Evolutionary conservation across 805 yeast species (phyloP), one percentile per base, ranked within the genome.

Genomic region (Yarrowia divulgata): DNA sequence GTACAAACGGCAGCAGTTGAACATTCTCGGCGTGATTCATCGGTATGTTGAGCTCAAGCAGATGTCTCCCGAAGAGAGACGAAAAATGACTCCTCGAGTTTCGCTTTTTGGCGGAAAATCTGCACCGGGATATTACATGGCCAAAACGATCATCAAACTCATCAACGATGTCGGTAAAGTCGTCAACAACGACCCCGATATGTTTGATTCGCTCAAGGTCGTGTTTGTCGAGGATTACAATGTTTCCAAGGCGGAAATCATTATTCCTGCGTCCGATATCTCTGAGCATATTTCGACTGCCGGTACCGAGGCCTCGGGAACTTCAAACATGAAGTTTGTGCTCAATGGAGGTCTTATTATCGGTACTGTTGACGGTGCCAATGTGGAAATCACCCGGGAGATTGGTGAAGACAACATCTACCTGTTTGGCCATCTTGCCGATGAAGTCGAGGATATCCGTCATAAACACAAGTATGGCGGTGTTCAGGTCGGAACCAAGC

Each of bases 81-180:
- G 78, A 71, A 85, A 86, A 75, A 87, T 84, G 78, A 85, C 87
- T 70, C 88, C 97, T 70, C 90, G 89, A 76, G 95, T 90, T 69
- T 85, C 88, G 52, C 85, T 93, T 71, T 88, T 93, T 79, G 98
- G 98, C 73, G 98, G 98, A 77, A 93, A 93, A 80, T 90, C 96
- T 70, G 98, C 98, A 12, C 98, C 98, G n/a, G 98, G 98, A 73
- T 93, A 93, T 79, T 93, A 91, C 81, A 91, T 93, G 87, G 98
- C 98, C 70, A 93, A 93, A 80, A 85, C 90, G 70, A 90, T 93
- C 75, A 93, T 93, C 77, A 91, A 92, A 79, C 84, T 93, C 78
- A 85, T 93, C 76, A 93, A 90, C 78, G 80, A 90, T 68, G 97
- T 92, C 46, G 88, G 90, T 40, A 88, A 86, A 7, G 94, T 91